These are phyloP conservation scores for Nemania sp. DNA, from an alignment of 2,329 filamentous ascomycete genomes.

Conservation along the genomic window DNA sequence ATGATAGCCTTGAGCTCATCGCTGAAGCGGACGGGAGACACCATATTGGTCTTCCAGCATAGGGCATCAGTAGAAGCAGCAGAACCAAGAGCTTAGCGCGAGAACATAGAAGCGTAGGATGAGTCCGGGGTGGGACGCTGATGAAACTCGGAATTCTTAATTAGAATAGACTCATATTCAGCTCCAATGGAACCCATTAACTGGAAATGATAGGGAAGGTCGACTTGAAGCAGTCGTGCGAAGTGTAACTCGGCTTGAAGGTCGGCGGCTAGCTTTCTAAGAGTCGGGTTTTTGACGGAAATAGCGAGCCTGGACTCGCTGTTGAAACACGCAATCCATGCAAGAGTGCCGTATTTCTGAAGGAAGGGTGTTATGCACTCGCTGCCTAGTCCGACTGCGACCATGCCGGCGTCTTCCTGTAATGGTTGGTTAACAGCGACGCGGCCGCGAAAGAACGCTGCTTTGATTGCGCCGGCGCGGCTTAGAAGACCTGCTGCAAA, in stretches of 20 bases:
- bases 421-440: background rate
- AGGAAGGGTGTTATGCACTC: background rate
- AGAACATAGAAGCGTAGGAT: conserved; percentile 22
- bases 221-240: conserved; percentile 31
- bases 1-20: conserved; percentile 17
- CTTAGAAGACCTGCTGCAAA: conserved; percentile 16
- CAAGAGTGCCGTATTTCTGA: background rate
- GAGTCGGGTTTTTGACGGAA: too few relatives aligned
- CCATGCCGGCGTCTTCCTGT: conserved; percentile 22
- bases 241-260: conserved; percentile 37
- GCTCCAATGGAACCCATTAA: conserved; percentile 21
- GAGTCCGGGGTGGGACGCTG: too few relatives aligned
- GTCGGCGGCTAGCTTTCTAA: too few relatives aligned
- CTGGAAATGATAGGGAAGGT: conserved; percentile 32
- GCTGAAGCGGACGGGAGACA: conserved; percentile 35
- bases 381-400: conserved; percentile 27
- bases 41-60: conserved; percentile 42
- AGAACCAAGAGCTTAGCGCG: too few relatives aligned
- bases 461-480: conserved; percentile 20
- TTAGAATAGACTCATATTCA: conserved; percentile 22
- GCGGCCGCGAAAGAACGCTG: conserved; percentile 25
- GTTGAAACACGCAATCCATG: conserved; percentile 36
- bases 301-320: too few relatives aligned
- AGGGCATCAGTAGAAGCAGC: conserved; percentile 1
- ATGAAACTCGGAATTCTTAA: too few relatives aligned